A percentile compares a stretch with the other conserved stretches of the same genome.
phyloP scores from a whole-genome alignment of 2,329 filamentous ascomycete species.

The Immersiporthe knoxdaviesiana region DNA sequence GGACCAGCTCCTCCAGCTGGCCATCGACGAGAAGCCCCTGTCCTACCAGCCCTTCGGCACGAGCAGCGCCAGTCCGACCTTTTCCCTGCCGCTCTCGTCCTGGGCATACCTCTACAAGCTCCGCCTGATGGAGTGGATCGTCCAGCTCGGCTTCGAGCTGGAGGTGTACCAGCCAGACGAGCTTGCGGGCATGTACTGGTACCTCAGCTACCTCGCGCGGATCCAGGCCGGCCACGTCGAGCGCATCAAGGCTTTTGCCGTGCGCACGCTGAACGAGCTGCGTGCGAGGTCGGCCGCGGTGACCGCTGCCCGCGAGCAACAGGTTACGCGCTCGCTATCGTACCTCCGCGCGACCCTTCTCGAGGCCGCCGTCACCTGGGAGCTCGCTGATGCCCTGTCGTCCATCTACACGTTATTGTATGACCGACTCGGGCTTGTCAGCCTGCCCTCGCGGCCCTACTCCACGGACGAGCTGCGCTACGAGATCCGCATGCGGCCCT shows the following conservation, averaged over 20 bases:
- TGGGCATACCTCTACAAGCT: slow-evolving; percentile 93
- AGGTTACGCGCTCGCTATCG: slow-evolving; percentile 53
- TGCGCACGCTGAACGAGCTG: slow-evolving; percentile 43
- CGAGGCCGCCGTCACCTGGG: slow-evolving; percentile 65
- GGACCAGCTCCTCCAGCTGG: slow-evolving; percentile 67
- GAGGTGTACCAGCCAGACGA: slow-evolving; percentile 88
- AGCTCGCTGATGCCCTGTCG: slow-evolving; percentile 57
- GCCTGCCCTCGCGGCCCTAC: slow-evolving; percentile 62
- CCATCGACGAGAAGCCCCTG: slow-evolving; percentile 64
- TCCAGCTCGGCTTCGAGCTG: slow-evolving; percentile 93
- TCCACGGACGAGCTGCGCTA: slow-evolving; percentile 71
- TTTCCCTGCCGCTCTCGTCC: slow-evolving; percentile 75
- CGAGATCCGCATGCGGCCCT: slow-evolving; percentile 86
- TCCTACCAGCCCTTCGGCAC: slow-evolving; percentile 46
- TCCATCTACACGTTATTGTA: slow-evolving; percentile 69
- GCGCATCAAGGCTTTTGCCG: slow-evolving; percentile 70
- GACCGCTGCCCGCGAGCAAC: slow-evolving; percentile 42
- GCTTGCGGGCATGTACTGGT: slow-evolving; percentile 87
- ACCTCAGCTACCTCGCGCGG: slow-evolving; percentile 74
- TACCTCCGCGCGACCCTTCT: slow-evolving; percentile 65
- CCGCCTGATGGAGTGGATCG: slow-evolving; percentile 81
- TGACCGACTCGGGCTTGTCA: slow-evolving; percentile 57
- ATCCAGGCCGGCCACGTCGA: slow-evolving; percentile 71
- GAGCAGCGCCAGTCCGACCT: slow-evolving; percentile 57
- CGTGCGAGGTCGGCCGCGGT: slow-evolving; percentile 34